These are phyloP conservation scores for Hymenoscyphus linearis DNA, from an alignment of 2,329 filamentous ascomycete species.

Conservation along the genomic window DNA sequence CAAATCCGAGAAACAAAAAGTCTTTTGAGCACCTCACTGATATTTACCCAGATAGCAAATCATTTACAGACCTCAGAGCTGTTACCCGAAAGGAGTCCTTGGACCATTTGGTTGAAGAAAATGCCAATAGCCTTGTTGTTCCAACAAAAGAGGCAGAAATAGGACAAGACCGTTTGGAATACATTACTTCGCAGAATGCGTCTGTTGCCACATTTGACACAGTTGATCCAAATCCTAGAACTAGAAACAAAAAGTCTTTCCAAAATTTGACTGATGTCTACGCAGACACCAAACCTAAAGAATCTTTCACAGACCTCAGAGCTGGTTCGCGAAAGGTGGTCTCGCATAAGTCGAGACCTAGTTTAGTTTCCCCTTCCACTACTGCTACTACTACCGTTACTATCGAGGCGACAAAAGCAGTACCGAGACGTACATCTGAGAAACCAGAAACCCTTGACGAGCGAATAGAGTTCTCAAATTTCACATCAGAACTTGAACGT, in stretches of 20 bases:
- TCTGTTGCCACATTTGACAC: background rate
- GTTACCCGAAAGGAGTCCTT: no score
- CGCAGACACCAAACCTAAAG: background rate
- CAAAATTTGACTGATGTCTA: background rate
- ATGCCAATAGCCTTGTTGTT: background rate
- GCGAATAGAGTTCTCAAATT: background rate
- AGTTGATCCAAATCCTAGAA: background rate
- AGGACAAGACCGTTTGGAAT: background rate
- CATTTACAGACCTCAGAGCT: background rate
- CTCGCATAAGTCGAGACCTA: background rate
- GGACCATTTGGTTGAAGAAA: background rate
- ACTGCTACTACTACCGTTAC: background rate
- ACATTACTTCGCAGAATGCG: background rate
- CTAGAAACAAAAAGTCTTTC: background rate
- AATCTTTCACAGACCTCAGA: background rate
- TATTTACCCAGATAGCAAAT: background rate
- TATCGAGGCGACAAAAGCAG: background rate
- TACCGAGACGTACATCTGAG: background rate
- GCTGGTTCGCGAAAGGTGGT: background rate
- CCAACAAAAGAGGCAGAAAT: background rate
- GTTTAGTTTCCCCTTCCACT: background rate
- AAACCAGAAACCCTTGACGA: background rate
- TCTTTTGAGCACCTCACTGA: background rate
- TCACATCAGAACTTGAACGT: background rate
- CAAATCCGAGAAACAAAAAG: background rate